Evolutionary conservation across 23 red algal species (phyloP), one percentile per base, ranked within the genome.

Genomic region (Gracilaria gracilis): DNA sequence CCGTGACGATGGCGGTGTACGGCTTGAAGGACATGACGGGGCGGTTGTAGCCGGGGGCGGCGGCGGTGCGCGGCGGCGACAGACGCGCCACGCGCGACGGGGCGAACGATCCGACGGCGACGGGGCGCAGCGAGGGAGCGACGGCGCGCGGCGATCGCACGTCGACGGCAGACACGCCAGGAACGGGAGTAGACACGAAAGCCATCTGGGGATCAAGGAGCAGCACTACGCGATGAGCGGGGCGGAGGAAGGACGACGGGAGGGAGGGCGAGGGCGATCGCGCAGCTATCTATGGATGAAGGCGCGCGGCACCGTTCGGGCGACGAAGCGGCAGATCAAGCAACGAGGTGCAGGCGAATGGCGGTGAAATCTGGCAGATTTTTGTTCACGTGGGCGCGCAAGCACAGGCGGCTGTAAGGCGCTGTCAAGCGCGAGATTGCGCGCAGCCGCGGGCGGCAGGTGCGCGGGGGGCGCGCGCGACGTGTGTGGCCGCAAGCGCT

Each of bases 1-100:
- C 95, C 19, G 95, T 98, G 42, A 98, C 91, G n/a, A 98, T 90
- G 6, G 94, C 87, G 15, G 82, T 92, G 53, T 96, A 73, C 31
- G 94, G 57, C 37, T 86, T 84, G 42, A 67, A 53, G 23, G 84
- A 28, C 57, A 75, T 88, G 40, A 72, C 71, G 80, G 77, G 84
- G 21, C 51, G 24, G 59, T 28, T 27, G 29, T 23, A 15, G 5
- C 35, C 28, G 61, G 25, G 88, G 11, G 76, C 25, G 16, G 24
- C n/a, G 11, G n/a, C 28, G 27, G 13, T 15, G 27, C 62, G 54
- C 35, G 57, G 81, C 29, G 47, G 23, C 34, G 17, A 12, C 20
- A 9, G 70, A 40, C 46, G 84, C 28, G 84, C 34, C 36, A 31
- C 15, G 48, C 84, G 84, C 25, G 47, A 17, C 20, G 58, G 15